phyloP scores from a whole-genome alignment of 805 yeast genomes.

The Sugiyamaella floridensis region DNA sequence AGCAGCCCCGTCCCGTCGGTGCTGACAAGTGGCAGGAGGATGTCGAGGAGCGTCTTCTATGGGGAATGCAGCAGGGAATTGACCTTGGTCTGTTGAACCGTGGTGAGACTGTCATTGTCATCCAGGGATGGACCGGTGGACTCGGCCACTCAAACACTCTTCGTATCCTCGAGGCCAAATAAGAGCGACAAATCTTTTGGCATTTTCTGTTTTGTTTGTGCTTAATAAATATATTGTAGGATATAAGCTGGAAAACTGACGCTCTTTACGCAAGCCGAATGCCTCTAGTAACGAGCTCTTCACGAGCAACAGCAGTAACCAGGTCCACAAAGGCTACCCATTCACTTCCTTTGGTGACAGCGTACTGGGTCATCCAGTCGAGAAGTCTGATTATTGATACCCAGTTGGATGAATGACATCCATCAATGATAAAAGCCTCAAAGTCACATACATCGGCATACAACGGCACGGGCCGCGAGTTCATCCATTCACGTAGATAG shows the following conservation, averaged over 20 bases:
- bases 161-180: constrained; percentile 71
- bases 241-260: neutral
- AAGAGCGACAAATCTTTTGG: constrained; percentile 6
- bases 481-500: constrained; percentile 35
- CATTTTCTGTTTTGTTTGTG: neutral
- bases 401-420: constrained; percentile 2
- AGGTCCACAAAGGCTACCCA: constrained; percentile 6
- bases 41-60: constrained; percentile 88
- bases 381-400: neutral
- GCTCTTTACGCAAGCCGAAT: neutral
- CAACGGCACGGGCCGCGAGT: constrained; percentile 32
- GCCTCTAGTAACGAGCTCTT: constrained; percentile 1
- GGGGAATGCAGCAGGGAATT: constrained; percentile 86
- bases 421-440: constrained; percentile 28
- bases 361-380: constrained; percentile 9
- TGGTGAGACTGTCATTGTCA: constrained; percentile 87
- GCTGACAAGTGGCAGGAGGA: constrained; percentile 89
- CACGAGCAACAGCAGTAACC: neutral
- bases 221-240: neutral
- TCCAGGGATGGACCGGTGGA: constrained; percentile 99
- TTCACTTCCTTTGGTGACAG: neutral
- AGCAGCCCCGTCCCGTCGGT: constrained; percentile 43
- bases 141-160: constrained; percentile 98
- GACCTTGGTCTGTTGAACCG: constrained; percentile 75
- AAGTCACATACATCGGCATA: constrained; percentile 36